Percentiles rank a stretch among this genome's conserved stretches.
phyloP scores from a whole-genome alignment of 108 stramenopile genomes.

The Epipyxis sp. region DNA sequence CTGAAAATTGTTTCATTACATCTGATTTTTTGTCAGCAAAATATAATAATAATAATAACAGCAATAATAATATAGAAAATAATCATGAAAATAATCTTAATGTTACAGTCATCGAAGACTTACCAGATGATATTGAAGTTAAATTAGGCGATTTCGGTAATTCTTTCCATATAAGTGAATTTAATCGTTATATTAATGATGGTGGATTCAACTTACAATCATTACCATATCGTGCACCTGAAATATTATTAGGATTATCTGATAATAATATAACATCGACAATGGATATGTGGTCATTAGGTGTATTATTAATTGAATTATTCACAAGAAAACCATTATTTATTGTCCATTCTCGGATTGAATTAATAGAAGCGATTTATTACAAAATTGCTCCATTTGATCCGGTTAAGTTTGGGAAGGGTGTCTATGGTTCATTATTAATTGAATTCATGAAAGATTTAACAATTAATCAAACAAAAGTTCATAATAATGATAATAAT shows the following conservation, averaged over 20 bases:
- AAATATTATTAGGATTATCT: slow-evolving; percentile 14
- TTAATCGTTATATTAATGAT: not conserved
- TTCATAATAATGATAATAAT: not conserved
- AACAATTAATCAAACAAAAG: not conserved
- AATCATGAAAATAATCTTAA: not conserved
- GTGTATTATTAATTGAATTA: slow-evolving; percentile 24
- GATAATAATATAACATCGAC: not conserved
- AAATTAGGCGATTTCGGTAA: slow-evolving; percentile 24
- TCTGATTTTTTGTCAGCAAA: not conserved
- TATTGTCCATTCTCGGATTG: not conserved
- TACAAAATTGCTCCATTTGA: not conserved
- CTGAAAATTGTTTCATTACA: slow-evolving; percentile 12
- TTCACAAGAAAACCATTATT: not conserved
- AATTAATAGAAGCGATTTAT: not conserved
- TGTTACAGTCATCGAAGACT: not conserved
- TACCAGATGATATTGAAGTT: not conserved
- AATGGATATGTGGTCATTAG: slow-evolving; percentile 31
- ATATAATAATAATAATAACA: too few relatives aligned
- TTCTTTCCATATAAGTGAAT: slow-evolving; percentile 21
- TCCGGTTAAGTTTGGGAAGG: not conserved
- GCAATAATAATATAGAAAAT: too few relatives aligned
- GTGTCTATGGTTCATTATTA: not conserved
- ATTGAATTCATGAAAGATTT: not conserved
- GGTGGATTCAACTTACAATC: slow-evolving; percentile 18
- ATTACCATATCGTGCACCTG: slow-evolving; percentile 27